Conservation (phyloP, 495 filamentous ascomycete species). For the Xylaria longipes region DNA sequence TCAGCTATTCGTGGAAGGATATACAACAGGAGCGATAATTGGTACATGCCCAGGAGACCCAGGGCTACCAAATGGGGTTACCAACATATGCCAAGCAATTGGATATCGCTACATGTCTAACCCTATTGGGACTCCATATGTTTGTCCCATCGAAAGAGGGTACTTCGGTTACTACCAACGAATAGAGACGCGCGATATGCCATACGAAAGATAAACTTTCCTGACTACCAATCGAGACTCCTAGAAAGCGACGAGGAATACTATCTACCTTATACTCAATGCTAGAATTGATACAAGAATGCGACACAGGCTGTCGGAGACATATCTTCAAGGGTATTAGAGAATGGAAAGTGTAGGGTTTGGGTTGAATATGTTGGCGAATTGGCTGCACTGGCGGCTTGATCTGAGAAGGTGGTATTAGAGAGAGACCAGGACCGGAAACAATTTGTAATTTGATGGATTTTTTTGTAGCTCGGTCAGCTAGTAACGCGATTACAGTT, state of each 20-base stretch:
- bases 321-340: too few relatives aligned
- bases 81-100: conserved; percentile 4
- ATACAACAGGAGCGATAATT: not conserved
- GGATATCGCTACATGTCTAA: conserved; percentile 8
- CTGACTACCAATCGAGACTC: not conserved
- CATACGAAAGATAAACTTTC: not conserved
- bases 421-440: not conserved
- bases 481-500: not conserved
- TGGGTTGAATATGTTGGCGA: not conserved
- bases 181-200: not conserved
- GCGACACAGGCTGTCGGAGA: not conserved
- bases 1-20: not conserved
- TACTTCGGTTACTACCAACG: not conserved
- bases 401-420: not conserved
- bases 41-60: not conserved
- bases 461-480: not conserved
- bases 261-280: not conserved
- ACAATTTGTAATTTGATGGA: not conserved
- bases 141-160: not conserved
- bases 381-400: not conserved
- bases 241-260: not conserved
- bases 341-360: not conserved
- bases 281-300: not conserved
- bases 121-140: not conserved
- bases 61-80: not conserved